These are phyloP conservation scores for Aspergillus pseudoterreus DNA, from an alignment of 2,329 filamentous ascomycete species.

Conservation along the genomic window DNA sequence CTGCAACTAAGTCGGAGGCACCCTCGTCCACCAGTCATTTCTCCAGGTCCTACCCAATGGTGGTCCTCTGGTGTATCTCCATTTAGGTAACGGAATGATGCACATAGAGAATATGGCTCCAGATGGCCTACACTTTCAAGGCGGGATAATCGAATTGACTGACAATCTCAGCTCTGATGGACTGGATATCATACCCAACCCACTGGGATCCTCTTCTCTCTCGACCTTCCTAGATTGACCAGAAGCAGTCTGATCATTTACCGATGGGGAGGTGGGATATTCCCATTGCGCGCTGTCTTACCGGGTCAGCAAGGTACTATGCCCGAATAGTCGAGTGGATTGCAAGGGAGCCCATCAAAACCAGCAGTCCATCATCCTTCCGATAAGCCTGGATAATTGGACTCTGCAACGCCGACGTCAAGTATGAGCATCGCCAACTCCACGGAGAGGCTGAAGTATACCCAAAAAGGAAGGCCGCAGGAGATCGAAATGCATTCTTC, in stretches of 20 bases:
- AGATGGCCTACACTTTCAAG: not conserved
- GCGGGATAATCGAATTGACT: not conserved
- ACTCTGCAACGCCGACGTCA: no score
- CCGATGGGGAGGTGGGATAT: not conserved
- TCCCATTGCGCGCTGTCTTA: no score
- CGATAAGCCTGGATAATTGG: no score
- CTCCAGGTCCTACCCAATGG: not conserved
- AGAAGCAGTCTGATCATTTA: not conserved
- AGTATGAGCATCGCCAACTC: no score
- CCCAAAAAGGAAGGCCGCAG: constrained; percentile 19
- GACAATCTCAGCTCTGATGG: not conserved
- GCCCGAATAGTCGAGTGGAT: no score
- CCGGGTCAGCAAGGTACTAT: no score
- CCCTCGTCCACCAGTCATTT: not conserved
- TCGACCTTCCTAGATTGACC: not conserved
- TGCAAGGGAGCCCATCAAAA: no score
- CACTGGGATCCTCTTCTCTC: not conserved
- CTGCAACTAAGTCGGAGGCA: not conserved
- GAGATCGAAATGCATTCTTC: constrained; percentile 11
- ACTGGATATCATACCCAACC: not conserved
- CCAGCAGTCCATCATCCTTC: no score
- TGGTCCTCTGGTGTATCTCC: not conserved
- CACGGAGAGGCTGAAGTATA: not conserved
- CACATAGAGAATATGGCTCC: not conserved
- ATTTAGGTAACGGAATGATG: not conserved